Base-by-base conservation (phyloP, 2,329 filamentous ascomycete species). In the Dactylonectria estremocensis region DNA sequence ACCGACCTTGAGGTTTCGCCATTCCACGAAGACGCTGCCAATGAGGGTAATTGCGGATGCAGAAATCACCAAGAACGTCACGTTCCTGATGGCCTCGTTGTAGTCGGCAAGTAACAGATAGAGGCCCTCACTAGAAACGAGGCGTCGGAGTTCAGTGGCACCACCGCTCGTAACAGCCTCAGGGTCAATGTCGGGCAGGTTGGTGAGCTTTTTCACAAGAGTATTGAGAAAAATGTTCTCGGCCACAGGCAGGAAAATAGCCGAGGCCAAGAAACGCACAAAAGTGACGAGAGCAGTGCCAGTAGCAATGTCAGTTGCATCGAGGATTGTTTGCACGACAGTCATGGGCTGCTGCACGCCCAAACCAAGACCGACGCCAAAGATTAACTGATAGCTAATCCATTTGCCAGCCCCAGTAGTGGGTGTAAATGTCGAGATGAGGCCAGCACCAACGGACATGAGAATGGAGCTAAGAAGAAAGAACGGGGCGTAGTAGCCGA, bases 91-190 rank as follows among this genome's bases (percentile, higher is more conserved):
- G 16, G 49, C 49, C 5, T 18, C 16, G 49, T 52, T 52, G 49
- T 52, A 52, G 18, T 52, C 49, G 18, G 16, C n/a, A 3, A 52
- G 28, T 24, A 52, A 33, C n/a, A n/a, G 31, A 3, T 52, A 10
- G 49, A 52, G 49, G n/a, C 33, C 49, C 9, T 33, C 49, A 11
- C 49, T 18, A 2, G 49, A 52, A 33, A 52, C 49, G 7, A 52
- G 16, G 28, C 24, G 16, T n/a, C 49, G 33, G 14, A 95, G 82
- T 52, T 89, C 85, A 0, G 91, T 94, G n/a, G 86, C 87, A 28
- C 88, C 88, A 11, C 80, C 83, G 9, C 75, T 79, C 59, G 87
- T 78, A 2, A 85, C 75, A 5, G 69, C 49, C 2, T 64, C 7
- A 1, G 81, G 77, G 24, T 83, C 74, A 1, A 85, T 53, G 0